Conservation (phyloP, 1,284 basidiomycete species). For the Ustilago trichophora region DNA sequence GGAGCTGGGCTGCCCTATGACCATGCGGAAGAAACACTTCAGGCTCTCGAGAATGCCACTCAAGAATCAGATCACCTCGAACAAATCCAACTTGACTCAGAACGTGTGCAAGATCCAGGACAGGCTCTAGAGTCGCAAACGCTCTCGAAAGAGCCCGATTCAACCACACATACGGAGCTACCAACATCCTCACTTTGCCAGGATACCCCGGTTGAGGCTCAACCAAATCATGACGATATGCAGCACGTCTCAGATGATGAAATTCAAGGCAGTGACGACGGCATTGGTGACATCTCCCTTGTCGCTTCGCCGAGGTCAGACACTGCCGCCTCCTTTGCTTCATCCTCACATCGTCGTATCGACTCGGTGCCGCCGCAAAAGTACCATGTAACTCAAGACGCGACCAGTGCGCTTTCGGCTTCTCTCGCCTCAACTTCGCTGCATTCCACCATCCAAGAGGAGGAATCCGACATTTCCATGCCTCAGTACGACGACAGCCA, state of each 20-base stretch:
- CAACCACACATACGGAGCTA: too few relatives aligned
- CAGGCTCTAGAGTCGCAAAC: too few relatives aligned
- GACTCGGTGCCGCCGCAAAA: conserved; percentile 48
- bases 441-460: conserved; percentile 13
- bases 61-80: too few relatives aligned
- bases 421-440: conserved; percentile 20
- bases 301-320: conserved; percentile 8
- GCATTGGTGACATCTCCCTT: conserved; percentile 28
- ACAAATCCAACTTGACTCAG: too few relatives aligned
- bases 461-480: conserved; percentile 17
- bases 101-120: too few relatives aligned
- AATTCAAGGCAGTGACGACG: neutral
- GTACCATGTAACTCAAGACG: conserved; percentile 30
- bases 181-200: neutral
- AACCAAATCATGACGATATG: neutral
- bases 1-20: too few relatives aligned
- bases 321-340: neutral
- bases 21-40: too few relatives aligned
- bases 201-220: neutral
- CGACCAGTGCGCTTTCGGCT: neutral
- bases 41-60: too few relatives aligned
- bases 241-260: too few relatives aligned
- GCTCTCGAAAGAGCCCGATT: too few relatives aligned
- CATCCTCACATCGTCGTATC: conserved; percentile 20
- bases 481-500: neutral